Base-by-base conservation (phyloP, 768 basidiomycete genomes). In the Kwoniella shandongensis region DNA sequence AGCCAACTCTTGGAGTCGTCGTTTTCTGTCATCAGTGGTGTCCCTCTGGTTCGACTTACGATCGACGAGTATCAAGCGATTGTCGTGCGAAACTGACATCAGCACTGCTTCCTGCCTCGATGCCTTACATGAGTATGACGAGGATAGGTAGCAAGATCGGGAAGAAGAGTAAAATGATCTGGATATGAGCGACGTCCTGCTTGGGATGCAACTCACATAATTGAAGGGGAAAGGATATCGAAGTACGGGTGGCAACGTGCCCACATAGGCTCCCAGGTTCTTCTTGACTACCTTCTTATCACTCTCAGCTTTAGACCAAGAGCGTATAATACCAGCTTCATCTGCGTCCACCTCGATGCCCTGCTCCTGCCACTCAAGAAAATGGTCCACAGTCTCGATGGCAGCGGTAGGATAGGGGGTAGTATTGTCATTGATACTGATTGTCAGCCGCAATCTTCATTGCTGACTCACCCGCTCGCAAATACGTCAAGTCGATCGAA, bases 371-470 rank as follows among this genome's bases (percentile, higher is more conserved):
- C 57, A 65, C 26, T 63, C 54, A 7, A 49, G 54, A 39, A 69
- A 72, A 23, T 60, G 65, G 45, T 72, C 70, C 4, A 38, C 26
- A 2, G 51, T 39, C 18, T 59, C 54, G 45, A 69, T 66, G 12
- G 67, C 57, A 3, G 67, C 67, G 11, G 70, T 54, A 13, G 70
- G 70, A 42, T 72, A 72, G 8, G 70, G 66, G 1, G 69, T 67
- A 4, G 70, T 65, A 27, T 57, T 41, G 44, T 72, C 70, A 29
- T 68, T 61, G 2, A 66, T 60, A 4, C 55, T 44, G 29, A 52
- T 50, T 20, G 12, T 47, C 10, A 61, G 27, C 11, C 11, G 15
- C 17, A 29, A 23, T 26, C 11, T 15, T 13, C 7, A 53, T 30
- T 20, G 29, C 29, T 49, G 29, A 60, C 63, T 44, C 17, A 69